These are phyloP conservation scores for Protea cynaroides DNA, from an alignment of 164 flowering plant genomes.

Conservation along the genomic window DNA sequence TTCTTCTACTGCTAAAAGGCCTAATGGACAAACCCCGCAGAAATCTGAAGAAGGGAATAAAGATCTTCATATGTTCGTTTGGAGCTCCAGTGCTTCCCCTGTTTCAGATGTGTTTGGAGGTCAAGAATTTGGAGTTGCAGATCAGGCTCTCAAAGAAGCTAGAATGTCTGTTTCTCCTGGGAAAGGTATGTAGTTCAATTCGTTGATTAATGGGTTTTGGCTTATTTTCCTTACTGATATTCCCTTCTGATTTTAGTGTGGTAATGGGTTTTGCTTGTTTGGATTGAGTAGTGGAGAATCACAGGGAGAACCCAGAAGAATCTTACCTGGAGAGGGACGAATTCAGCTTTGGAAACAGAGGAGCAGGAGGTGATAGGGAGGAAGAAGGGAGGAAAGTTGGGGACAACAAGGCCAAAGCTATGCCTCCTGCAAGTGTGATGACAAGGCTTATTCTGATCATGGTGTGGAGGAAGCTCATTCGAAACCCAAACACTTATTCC, in stretches of 20 bases:
- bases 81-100: conserved; percentile 98
- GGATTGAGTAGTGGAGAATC: conserved; percentile 26
- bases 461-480: conserved; percentile 93
- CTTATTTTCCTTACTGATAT: background rate
- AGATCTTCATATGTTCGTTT: conserved; percentile 96
- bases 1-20: conserved; percentile 23
- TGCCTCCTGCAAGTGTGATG: conserved; percentile 96
- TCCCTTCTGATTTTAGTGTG: too few species aligned
- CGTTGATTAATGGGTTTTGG: background rate
- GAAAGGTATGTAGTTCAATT: conserved; percentile 31
- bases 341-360: conserved; percentile 71
- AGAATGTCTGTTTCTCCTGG: conserved; percentile 66
- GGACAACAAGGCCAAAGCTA: conserved; percentile 36
- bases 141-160: conserved; percentile 52
- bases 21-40: conserved; percentile 36
- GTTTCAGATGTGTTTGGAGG: conserved; percentile 91
- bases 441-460: conserved; percentile 87
- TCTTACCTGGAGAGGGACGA: conserved; percentile 63
- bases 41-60: conserved; percentile 43
- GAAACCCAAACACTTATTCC: conserved; percentile 93
- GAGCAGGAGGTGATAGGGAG: conserved; percentile 18
- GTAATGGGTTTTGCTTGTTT: background rate
- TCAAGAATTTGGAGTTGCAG: conserved; percentile 43
- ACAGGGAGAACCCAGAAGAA: conserved; percentile 39
- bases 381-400: conserved; percentile 30